Evolutionary conservation across 352 stramenopile species (phyloP), one percentile per base, ranked within the genome.

Genomic region (Peronospora farinosa): DNA sequence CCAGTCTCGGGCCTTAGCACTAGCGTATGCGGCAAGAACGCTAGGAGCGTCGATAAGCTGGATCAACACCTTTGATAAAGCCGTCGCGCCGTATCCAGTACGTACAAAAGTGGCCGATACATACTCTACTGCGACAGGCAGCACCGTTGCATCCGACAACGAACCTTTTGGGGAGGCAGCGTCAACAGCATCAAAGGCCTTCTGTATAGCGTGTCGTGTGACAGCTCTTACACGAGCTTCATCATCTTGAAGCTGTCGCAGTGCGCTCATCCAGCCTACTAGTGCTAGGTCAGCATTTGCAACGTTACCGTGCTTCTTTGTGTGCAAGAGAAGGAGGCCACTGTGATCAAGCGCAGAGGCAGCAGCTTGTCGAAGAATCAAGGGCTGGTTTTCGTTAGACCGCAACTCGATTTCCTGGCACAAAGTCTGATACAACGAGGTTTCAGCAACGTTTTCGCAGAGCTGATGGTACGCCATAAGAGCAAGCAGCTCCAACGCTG

Each of bases 191-290:
- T 12, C 17, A 38, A 88, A 54, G 2, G 70, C 60, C 3, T 58
- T 28, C 32, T 72, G 60, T 2, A 85, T 65, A 7, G 72, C 78
- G 13, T 51, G 49, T 11, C 63, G 57, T n/a, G 39, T 58, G 17
- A 31, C 17, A 31, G 57, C 42, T 65, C 63, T 53, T 11, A 71
- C 63, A 40, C 49, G 36, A n/a, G 47, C 55, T 17, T 85, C 66
- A 40, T 92, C 80, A 49, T 88, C 80, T 63, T 92, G 80, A 42
- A 92, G 61, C 7, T 89, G 56, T 40, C 57, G 66, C 11, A 92
- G 45, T n/a, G 62, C 68, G 11, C 65, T 73, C 19, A 76, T 62
- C 80, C 80, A 92, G 5, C 65, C 65, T 49, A 74, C 47, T 15
- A 88, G 43, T 2, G 66, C 57, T 25, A 85, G 40, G 1, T 75